Conservation (phyloP, 495 filamentous ascomycete genomes). For the Aspergillus baeticus region DNA sequence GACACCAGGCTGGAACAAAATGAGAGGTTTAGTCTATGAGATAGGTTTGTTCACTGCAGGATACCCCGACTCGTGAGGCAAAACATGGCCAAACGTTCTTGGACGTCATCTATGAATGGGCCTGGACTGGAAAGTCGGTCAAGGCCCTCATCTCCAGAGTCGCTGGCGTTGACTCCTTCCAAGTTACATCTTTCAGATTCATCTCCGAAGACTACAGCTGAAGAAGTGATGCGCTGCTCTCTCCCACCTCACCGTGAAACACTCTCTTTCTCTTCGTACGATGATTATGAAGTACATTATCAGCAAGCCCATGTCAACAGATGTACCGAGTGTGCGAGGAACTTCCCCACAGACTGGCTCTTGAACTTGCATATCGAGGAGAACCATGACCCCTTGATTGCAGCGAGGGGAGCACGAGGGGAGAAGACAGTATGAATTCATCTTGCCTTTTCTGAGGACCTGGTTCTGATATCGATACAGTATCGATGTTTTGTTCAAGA, state of each 20-base stretch:
- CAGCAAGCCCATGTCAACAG: constrained; percentile 76
- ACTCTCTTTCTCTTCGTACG: constrained; percentile 67
- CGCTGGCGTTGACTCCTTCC: constrained; percentile 19
- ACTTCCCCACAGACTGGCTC: constrained; percentile 70
- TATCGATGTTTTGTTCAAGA: constrained; percentile 87
- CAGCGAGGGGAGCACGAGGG: constrained; percentile 68
- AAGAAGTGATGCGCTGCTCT: constrained; percentile 67
- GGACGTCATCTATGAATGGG: constrained; percentile 30
- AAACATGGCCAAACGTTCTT: constrained; percentile 61
- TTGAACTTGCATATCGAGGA: constrained; percentile 86
- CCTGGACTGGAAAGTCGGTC: constrained; percentile 20
- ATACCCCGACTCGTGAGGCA: constrained; percentile 8
- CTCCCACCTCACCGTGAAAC: constrained; percentile 75
- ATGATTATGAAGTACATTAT: constrained; percentile 88
- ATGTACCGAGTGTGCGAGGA: constrained; percentile 77
- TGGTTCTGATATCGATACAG: constrained; percentile 34
- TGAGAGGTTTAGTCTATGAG: too few relatives aligned
- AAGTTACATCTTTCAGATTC: constrained; percentile 30
- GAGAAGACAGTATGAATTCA: constrained; percentile 72
- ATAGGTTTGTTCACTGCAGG: too few relatives aligned
- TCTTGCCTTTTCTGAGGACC: neutral
- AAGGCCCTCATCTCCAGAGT: constrained; percentile 25
- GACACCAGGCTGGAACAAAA: too few relatives aligned
- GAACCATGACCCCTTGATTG: constrained; percentile 79
- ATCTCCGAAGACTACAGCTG: constrained; percentile 10